Evolutionary conservation across 1,139 yeast genomes (phyloP).

Genomic region (Yamadazyma aaseri): DNA sequence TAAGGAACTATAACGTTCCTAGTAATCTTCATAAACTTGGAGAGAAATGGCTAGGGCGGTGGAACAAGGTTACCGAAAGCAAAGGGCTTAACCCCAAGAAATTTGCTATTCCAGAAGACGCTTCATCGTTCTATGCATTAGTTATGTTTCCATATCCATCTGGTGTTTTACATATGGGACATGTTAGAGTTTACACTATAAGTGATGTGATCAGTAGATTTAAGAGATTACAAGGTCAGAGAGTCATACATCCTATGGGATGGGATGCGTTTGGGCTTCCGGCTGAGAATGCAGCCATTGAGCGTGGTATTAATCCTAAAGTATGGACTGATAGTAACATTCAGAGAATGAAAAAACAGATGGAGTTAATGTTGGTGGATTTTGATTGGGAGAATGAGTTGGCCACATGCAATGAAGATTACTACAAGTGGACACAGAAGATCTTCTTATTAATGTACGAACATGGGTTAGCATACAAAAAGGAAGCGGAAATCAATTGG

Average conservation of each 20-base stretch:
- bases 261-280: conserved; percentile 99
- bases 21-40: conserved; percentile 26
- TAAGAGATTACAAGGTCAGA: conserved; percentile 69
- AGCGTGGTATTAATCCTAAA: conserved; percentile 73
- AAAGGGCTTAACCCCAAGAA: conserved; percentile 45
- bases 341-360: conserved; percentile 77
- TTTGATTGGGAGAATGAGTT: conserved; percentile 94
- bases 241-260: conserved; percentile 95
- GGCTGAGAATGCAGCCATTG: conserved; percentile 97
- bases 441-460: conserved; percentile 71
- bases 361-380: conserved; percentile 74
- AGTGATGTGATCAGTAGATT: conserved; percentile 82
- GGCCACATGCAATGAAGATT: conserved; percentile 83
- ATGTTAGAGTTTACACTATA: conserved; percentile 85
- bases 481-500: conserved; percentile 92
- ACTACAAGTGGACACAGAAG: conserved; percentile 90
- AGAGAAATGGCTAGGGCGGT: conserved; percentile 50
- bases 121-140: conserved; percentile 59
- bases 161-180: conserved; percentile 90
- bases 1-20: conserved; percentile 1
- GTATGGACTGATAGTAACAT: conserved; percentile 83
- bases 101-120: conserved; percentile 19
- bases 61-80: conserved; percentile 43
- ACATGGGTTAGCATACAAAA: conserved; percentile 79
- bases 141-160: conserved; percentile 98